Conservation (phyloP, 768 basidiomycete species). For the Suillus bovinus region DNA sequence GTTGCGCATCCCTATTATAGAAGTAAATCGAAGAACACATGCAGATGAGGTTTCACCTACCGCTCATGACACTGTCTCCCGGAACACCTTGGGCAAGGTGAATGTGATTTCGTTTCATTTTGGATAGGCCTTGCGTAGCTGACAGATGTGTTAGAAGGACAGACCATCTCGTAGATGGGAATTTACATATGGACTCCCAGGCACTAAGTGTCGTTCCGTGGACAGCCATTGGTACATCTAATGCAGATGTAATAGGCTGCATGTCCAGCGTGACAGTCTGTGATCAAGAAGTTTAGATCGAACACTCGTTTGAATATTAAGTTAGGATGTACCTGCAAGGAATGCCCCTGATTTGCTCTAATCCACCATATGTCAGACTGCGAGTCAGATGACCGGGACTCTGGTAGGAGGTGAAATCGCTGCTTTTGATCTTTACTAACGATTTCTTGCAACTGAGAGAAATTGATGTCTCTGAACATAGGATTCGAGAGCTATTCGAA, state of each 20-base stretch:
- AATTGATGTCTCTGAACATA: conserved; percentile 61
- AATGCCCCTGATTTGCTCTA: conserved; percentile 89
- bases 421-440: conserved; percentile 69
- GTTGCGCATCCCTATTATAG: conserved; percentile 70
- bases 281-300: neutral
- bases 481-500: conserved; percentile 62
- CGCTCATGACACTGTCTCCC: conserved; percentile 70
- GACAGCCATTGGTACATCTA: conserved; percentile 77
- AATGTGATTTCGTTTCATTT: conserved; percentile 89
- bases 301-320: neutral
- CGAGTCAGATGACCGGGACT: conserved; percentile 40
- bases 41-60: conserved; percentile 42
- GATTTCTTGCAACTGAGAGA: conserved; percentile 55
- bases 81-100: conserved; percentile 84
- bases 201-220: conserved; percentile 75
- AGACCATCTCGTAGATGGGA: neutral
- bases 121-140: conserved; percentile 75
- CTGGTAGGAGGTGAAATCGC: conserved; percentile 59
- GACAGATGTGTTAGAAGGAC: conserved; percentile 1
- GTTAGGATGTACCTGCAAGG: conserved; percentile 63
- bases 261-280: conserved; percentile 74
- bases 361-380: conserved; percentile 71
- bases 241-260: conserved; percentile 51
- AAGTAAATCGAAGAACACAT: neutral
- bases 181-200: conserved; percentile 71